Base-by-base conservation (phyloP, 148 eudicot genomes). In the Mesembryanthemum crystallinum region DNA sequence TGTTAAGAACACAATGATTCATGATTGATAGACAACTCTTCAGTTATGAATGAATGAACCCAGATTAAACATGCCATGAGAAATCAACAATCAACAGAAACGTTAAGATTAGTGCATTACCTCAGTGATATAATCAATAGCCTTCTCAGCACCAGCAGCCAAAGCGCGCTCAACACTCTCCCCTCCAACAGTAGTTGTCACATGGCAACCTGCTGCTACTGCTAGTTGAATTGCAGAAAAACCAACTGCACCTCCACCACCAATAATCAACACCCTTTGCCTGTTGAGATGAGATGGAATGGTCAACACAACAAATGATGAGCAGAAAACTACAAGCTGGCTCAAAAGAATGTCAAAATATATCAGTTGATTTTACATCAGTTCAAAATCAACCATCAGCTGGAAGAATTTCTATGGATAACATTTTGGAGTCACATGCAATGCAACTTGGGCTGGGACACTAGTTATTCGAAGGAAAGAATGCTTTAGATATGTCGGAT, bases 191-290 rank as follows among this genome's bases (percentile, higher is more conserved):
- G 99, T 90, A 52, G 96, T 86, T 67, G 90, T 88, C 67, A 95
- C 99, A 83, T 87, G 88, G 72, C 97, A 92, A 51, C 94, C 94
- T 27, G 87, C 85, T 77, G 92, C 94, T 28, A 87, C 97, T 7
- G 99, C 85, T 54, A 95, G 86, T 86, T 95, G 99, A 86, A 95
- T 83, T 76, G 96, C 99, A 37, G 97, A 82, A 76, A 82, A 89
- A 59, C 99, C 99, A 37, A 95, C 99, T 62, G 97, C 97, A 37
- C 97, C 99, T 66, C 99, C 99, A 65, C 99, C 99, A 74, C 97
- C 99, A 59, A 92, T 69, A 60, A 95, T 85, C 71, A 95, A 83
- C 58, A 92, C 89, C 49, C 87, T 90, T 78, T 95, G 96, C 73
- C 99, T 95, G 86, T 58, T 24, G 39, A 54, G 15, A 78, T 55